Conservation (phyloP, 106 monocot genomes). For the Dendrobium nobile region DNA sequence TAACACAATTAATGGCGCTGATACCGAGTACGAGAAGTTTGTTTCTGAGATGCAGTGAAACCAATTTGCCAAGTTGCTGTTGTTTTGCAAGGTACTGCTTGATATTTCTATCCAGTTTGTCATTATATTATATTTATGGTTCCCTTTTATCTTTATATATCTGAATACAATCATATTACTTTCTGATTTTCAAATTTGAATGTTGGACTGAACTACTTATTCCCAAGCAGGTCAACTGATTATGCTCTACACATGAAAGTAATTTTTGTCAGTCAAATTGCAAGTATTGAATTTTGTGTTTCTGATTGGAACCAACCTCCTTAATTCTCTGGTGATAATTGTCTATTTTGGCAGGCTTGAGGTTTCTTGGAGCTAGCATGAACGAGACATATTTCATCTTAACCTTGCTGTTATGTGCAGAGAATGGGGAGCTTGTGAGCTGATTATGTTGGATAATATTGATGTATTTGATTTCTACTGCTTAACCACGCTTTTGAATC, state of each 20-base stretch:
- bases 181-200: neutral
- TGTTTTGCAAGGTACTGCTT: neutral
- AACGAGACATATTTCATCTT: conserved; percentile 37
- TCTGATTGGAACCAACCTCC: neutral
- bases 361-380: conserved; percentile 45
- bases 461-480: conserved; percentile 7
- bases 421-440: conserved; percentile 10
- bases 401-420: conserved; percentile 69
- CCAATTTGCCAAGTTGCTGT: neutral
- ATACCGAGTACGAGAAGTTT: conserved; percentile 49
- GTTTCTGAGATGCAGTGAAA: conserved; percentile 51
- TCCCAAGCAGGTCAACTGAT: conserved; percentile 1
- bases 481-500: conserved; percentile 1
- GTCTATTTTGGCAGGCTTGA: conserved; percentile 47
- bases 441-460: neutral
- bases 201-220: conserved; percentile 1
- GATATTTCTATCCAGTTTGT: neutral
- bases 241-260: neutral
- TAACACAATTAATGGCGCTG: conserved; percentile 21
- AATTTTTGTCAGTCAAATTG: neutral
- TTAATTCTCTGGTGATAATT: conserved; percentile 20
- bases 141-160: neutral
- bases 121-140: neutral
- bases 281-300: neutral
- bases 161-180: neutral